Percentiles rank a stretch among this genome's conserved stretches.
Evolutionary conservation across 1,139 yeast genomes (phyloP).

Genomic region (Debaryomycetaceae sp.): DNA sequence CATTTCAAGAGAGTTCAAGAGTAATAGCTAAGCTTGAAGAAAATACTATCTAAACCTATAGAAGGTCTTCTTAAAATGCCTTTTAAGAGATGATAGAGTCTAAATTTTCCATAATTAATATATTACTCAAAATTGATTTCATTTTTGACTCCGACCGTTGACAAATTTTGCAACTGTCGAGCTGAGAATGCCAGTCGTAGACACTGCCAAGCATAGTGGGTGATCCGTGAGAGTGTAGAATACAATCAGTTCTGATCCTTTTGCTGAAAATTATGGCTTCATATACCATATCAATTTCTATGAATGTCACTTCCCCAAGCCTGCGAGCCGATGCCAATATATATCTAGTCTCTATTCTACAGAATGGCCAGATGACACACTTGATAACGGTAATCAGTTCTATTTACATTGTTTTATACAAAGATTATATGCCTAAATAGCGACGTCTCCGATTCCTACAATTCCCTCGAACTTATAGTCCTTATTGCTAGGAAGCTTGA

Average conservation of each 20-base stretch:
- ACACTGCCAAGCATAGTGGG: too few species aligned
- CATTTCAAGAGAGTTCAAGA: neutral
- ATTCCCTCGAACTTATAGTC: conserved; percentile 44
- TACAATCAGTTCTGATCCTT: too few species aligned
- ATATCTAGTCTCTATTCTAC: too few species aligned
- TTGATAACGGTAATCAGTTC: neutral
- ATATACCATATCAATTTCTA: too few species aligned
- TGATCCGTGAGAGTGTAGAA: too few species aligned
- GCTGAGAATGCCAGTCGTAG: too few species aligned
- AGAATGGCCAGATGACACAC: too few species aligned
- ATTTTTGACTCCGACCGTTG: conserved; percentile 1
- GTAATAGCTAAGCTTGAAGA: neutral
- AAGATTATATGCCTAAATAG: conserved; percentile 24
- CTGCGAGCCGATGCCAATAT: too few species aligned
- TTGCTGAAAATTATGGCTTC: too few species aligned
- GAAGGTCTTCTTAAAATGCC: neutral
- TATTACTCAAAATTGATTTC: neutral
- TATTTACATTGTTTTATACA: conserved; percentile 7
- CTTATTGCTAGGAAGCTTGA: conserved; percentile 59
- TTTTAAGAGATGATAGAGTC: neutral
- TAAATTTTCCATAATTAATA: neutral
- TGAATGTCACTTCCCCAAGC: too few species aligned
- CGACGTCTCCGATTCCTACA: conserved; percentile 55
- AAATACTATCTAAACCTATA: neutral
- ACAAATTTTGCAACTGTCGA: neutral